A percentile compares a stretch with the other conserved stretches of the same genome.
Evolutionary conservation across 1,284 basidiomycete genomes (phyloP).

Genomic region (Coniophora puteana): DNA sequence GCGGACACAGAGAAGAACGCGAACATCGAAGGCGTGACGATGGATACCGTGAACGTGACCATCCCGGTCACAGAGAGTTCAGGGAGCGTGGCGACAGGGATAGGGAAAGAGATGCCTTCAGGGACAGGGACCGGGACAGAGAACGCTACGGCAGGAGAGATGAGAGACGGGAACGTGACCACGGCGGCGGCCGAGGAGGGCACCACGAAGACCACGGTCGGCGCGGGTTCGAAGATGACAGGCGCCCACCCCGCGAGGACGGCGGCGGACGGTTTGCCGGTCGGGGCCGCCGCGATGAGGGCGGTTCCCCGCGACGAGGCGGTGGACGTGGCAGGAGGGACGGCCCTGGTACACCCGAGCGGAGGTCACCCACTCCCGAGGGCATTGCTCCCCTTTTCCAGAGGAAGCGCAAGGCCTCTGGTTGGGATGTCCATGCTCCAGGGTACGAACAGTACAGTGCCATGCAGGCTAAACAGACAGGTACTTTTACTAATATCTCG

Average conservation of each 20-base stretch:
- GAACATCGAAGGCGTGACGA: constrained; percentile 49
- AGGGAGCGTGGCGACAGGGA: constrained; percentile 44
- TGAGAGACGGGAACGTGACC: constrained; percentile 35
- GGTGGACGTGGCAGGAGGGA: constrained; percentile 41
- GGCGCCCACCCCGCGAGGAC: constrained; percentile 49
- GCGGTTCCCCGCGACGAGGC: constrained; percentile 34
- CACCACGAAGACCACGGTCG: constrained; percentile 41
- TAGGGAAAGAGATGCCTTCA: constrained; percentile 41
- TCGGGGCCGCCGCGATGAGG: constrained; percentile 36
- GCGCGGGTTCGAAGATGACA: constrained; percentile 41
- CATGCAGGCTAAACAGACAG: constrained; percentile 95
- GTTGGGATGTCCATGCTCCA: constrained; percentile 94
- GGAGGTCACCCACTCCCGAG: constrained; percentile 89
- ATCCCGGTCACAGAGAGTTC: too few species aligned
- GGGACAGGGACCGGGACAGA: constrained; percentile 34
- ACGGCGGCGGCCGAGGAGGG: constrained; percentile 34
- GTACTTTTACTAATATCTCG: constrained; percentile 38
- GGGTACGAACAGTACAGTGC: constrained; percentile 95
- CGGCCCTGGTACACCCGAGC: constrained; percentile 64
- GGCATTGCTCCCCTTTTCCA: constrained; percentile 82
- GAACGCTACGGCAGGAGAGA: constrained; percentile 37
- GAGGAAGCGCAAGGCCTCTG: constrained; percentile 81
- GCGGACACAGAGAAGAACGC: constrained; percentile 51
- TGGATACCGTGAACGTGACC: constrained; percentile 46
- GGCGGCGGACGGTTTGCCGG: constrained; percentile 30